phyloP scores from a whole-genome alignment of 306 rosid species.

The cucumber (Cucumis sativus) region Cucumber_9930_V3 NC_026660.2:13872001-13872500 shows the following conservation, averaged over 20 bases:
- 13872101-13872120: constrained; percentile 50
- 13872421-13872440: neutral
- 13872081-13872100: constrained; percentile 60
- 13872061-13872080: constrained; percentile 53
- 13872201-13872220: neutral
- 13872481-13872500: neutral
- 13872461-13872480: neutral
- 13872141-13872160: constrained; percentile 84
- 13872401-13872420: constrained; percentile 39
- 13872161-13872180: constrained; percentile 12
- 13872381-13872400: constrained; percentile 99
- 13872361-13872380: constrained; percentile 74
- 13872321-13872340: constrained; percentile 93
- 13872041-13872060: constrained; percentile 56
- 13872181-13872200: neutral
- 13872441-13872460: neutral
- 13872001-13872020: constrained; percentile 14
- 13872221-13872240: neutral
- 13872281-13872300: constrained; percentile 67
- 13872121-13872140: constrained; percentile 45
- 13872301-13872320: constrained; percentile 80
- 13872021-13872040: constrained; percentile 40
- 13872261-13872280: constrained; percentile 93
- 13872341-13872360: constrained; percentile 87
- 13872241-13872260: constrained; percentile 81